A percentile compares a stretch with the other conserved stretches of the same genome.
phyloP scores from a whole-genome alignment of 768 basidiomycete species.

The Tricholoma flavovirens region DNA sequence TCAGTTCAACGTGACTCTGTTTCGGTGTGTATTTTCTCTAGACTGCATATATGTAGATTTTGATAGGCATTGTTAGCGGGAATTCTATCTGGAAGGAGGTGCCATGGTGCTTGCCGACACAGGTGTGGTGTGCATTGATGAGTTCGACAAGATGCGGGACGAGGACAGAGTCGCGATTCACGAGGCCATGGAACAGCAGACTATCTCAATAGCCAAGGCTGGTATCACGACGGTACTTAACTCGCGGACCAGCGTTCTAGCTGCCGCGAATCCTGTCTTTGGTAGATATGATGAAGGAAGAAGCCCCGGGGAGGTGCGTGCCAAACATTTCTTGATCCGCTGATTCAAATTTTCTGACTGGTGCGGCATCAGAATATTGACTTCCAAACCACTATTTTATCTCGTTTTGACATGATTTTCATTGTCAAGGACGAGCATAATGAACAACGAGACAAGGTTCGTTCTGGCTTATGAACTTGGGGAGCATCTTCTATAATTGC shows the following conservation, averaged over 20 bases:
- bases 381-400: conserved; percentile 96
- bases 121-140: conserved; percentile 98
- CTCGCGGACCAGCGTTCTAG: conserved; percentile 91
- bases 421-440: conserved; percentile 98
- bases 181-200: conserved; percentile 99
- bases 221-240: conserved; percentile 98
- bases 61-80: conserved; percentile 51
- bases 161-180: conserved; percentile 99
- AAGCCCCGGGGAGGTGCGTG: conserved; percentile 81
- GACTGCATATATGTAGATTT: not conserved
- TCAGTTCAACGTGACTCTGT: conserved; percentile 91
- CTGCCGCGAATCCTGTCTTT: conserved; percentile 97
- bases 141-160: conserved; percentile 99
- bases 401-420: conserved; percentile 99
- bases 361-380: conserved; percentile 71
- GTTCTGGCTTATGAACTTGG: conserved; percentile 14
- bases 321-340: no score
- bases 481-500: not conserved
- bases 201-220: conserved; percentile 98
- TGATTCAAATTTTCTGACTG: not conserved
- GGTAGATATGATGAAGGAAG: conserved; percentile 96
- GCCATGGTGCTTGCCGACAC: conserved; percentile 99
- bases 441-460: conserved; percentile 82
- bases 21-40: conserved; percentile 51
- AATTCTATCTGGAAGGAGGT: conserved; percentile 98